phyloP scores from a whole-genome alignment of 805 yeast species.

The Ogataea allantospora region DNA sequence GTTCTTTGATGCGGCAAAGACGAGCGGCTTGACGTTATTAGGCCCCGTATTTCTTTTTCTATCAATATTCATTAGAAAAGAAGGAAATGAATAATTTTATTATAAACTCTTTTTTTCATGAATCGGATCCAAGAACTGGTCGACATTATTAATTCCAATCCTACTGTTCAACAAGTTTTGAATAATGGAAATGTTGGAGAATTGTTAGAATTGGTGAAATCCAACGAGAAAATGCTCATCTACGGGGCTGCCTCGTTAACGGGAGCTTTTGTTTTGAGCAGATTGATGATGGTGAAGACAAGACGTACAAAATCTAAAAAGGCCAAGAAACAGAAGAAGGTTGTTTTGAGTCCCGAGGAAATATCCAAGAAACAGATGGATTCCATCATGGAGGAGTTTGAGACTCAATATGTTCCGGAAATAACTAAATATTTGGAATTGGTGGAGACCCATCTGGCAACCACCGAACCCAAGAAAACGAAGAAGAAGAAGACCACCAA shows the following conservation, averaged over 20 bases:
- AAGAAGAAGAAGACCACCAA: constrained; percentile 9
- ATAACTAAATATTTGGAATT: constrained; percentile 14
- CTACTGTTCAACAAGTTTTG: constrained; percentile 9
- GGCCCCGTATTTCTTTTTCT: constrained; percentile 91
- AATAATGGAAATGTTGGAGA: constrained; percentile 9
- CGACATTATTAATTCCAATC: neutral
- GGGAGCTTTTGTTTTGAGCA: constrained; percentile 7
- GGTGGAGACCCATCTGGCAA: constrained; percentile 16
- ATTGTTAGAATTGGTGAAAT: constrained; percentile 11
- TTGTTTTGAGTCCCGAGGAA: constrained; percentile 21
- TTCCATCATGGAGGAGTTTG: constrained; percentile 17
- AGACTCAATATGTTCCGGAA: constrained; percentile 15
- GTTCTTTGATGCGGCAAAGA: constrained; percentile 30
- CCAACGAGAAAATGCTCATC: constrained; percentile 18
- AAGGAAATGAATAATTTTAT: constrained; percentile 2
- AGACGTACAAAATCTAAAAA: constrained; percentile 15
- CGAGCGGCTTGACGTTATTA: constrained; percentile 54
- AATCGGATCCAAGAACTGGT: constrained; percentile 3
- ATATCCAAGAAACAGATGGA: constrained; percentile 19
- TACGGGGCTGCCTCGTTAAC: constrained; percentile 17
- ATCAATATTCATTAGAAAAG: constrained; percentile 38
- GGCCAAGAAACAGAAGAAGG: constrained; percentile 13
- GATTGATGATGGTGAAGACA: constrained; percentile 9
- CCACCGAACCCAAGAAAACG: constrained; percentile 11
- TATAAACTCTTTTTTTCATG: constrained; percentile 5